Evolutionary conservation across 441 rosid genomes (phyloP), one percentile per base, ranked within the genome.

Genomic region (Erysimum cheiri): DNA sequence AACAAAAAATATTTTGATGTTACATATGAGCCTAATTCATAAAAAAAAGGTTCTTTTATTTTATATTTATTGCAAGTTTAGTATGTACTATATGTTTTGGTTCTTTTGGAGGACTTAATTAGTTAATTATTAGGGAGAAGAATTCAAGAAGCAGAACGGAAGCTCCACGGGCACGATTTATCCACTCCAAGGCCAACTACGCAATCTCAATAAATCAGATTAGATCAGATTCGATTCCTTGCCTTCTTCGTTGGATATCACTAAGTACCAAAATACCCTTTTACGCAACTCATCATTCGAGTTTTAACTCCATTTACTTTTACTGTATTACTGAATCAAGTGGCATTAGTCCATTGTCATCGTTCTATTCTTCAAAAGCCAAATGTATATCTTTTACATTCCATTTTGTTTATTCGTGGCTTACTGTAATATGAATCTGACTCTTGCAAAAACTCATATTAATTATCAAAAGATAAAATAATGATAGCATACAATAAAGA

Each of bases 181-280:
- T 13, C 64, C 73, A 74, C 64, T 74, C 62, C 11, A 60, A 44
- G 22, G 73, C 78, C 64, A 74, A 60, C 69, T 35, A 52, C 49
- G 53, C 52, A 60, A 53, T 36, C 37, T 44, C 41, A 67, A 53
- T 67, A 35, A 26, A 60, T 35, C 52, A 52, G 41, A 59, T 40
- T 50, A 56, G 40, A 46, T 60, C 40, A 15, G 49, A 39, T 57
- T 46, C 33, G 62, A 71, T 22, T 54, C 37, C 2, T 49, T 57
- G 53, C 28, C 19, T 58, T 31, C 15, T 24, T 58, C 39, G 22
- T 50, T 40, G 22, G 54, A 11, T 58, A 66, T 66, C 58, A 28
- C 15, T 31, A 72, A 10, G 19, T 63, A 66, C 56, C 4, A 41
- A 22, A 57, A 10, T 49, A 72, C 71, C 60, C 54, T 64, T 52